Conservation (phyloP, 768 basidiomycete species). For the Mycena rebaudengoi region DNA sequence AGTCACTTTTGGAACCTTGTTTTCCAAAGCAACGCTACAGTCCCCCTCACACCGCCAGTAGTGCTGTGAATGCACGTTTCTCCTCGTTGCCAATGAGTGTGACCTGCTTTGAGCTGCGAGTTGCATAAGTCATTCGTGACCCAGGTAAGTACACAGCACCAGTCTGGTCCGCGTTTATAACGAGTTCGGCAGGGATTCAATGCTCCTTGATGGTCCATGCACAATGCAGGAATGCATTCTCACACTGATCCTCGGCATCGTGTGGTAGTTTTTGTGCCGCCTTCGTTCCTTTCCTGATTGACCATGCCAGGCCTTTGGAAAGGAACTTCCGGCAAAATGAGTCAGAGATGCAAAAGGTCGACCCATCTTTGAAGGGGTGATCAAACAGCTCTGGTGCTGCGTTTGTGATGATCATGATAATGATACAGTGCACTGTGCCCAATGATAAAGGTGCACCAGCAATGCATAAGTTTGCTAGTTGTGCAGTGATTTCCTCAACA, state of each 20-base stretch:
- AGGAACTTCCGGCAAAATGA: conserved; percentile 32
- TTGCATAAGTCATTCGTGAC: conserved; percentile 21
- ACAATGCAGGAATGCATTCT: conserved; percentile 16
- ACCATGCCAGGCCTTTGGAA: conserved; percentile 24
- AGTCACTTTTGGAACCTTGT: too few species aligned
- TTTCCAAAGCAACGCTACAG: too few species aligned
- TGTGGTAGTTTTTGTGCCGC: conserved; percentile 40
- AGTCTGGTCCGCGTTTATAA: conserved; percentile 40
- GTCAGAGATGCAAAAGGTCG: conserved; percentile 25
- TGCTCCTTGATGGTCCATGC: conserved; percentile 25
- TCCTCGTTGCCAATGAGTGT: conserved; percentile 14
- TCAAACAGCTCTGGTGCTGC: conserved; percentile 32
- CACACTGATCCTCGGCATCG: conserved; percentile 25
- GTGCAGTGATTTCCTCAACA: neutral
- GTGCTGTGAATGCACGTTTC: conserved; percentile 42
- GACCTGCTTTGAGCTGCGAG: conserved; percentile 27
- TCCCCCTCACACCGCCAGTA: too few species aligned
- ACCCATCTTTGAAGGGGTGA: conserved; percentile 16
- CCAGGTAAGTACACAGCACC: conserved; percentile 25
- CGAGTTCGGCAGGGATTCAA: conserved; percentile 22
- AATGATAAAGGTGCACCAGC: neutral
- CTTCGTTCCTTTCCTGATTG: conserved; percentile 29
- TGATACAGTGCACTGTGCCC: conserved; percentile 8
- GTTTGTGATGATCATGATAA: conserved; percentile 17
- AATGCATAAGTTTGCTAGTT: neutral